Evolutionary conservation across 1,284 basidiomycete species (phyloP).

Genomic region (Thelephora terrestris): DNA sequence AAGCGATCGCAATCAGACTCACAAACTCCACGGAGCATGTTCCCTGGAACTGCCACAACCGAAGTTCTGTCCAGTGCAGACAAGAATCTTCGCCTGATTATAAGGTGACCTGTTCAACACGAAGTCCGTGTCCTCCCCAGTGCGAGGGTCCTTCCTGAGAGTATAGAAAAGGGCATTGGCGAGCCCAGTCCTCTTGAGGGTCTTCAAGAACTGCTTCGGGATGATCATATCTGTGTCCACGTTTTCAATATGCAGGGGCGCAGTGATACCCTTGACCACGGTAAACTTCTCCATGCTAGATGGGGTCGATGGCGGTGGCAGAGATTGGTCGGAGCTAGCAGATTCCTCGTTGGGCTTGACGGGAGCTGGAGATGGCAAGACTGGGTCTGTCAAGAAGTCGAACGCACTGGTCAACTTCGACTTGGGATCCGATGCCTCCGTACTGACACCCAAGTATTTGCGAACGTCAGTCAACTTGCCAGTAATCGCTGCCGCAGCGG

Average conservation of each 20-base stretch:
- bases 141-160: slow-evolving; percentile 71
- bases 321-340: slow-evolving; percentile 22
- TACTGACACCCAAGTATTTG: slow-evolving; percentile 54
- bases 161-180: slow-evolving; percentile 86
- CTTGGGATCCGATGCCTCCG: slow-evolving; percentile 37
- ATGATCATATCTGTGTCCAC: slow-evolving; percentile 98
- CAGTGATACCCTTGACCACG: slow-evolving; percentile 75
- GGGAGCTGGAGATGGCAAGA: slow-evolving; percentile 57
- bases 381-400: slow-evolving; percentile 72
- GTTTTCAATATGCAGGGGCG: slow-evolving; percentile 86
- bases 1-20: slow-evolving; percentile 24
- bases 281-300: slow-evolving; percentile 72
- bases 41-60: slow-evolving; percentile 92
- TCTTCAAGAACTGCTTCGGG: slow-evolving; percentile 94
- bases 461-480: slow-evolving; percentile 87
- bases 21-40: slow-evolving; percentile 95
- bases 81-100: slow-evolving; percentile 72
- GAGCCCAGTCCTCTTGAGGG: slow-evolving; percentile 86
- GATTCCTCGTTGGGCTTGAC: slow-evolving; percentile 20
- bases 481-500: slow-evolving; percentile 86
- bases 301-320: slow-evolving; percentile 43
- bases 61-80: slow-evolving; percentile 89
- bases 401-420: slow-evolving; percentile 61
- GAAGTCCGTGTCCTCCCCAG: slow-evolving; percentile 79
- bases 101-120: slow-evolving; percentile 84